phyloP scores from a whole-genome alignment of 2,329 filamentous ascomycete genomes.

The Alternaria consortialis region DNA sequence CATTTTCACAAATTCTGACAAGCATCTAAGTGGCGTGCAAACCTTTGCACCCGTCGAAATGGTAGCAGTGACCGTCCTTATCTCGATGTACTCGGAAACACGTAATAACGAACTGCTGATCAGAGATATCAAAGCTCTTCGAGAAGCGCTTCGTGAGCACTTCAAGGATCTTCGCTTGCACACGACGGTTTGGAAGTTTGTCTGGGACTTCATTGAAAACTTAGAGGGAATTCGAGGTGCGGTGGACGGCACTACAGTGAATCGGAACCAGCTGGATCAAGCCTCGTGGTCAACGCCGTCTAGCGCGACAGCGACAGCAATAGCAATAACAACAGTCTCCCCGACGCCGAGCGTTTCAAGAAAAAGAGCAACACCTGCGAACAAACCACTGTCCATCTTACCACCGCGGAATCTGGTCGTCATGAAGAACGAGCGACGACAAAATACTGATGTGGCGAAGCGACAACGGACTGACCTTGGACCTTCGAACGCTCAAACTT shows the following conservation, averaged over 20 bases:
- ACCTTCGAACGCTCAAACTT: neutral
- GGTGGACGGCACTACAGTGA: conserved; percentile 32
- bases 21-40: conserved; percentile 35
- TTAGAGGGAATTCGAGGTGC: conserved; percentile 38
- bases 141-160: conserved; percentile 35
- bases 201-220: conserved; percentile 45
- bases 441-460: conserved; percentile 18
- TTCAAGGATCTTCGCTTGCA: conserved; percentile 45
- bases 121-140: conserved; percentile 41
- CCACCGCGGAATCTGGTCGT: conserved; percentile 3
- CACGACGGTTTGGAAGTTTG: conserved; percentile 34
- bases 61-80: conserved; percentile 44
- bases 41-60: conserved; percentile 52
- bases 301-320: neutral
- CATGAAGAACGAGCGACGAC: neutral
- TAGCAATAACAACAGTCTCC: neutral
- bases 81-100: conserved; percentile 42
- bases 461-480: conserved; percentile 24
- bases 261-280: conserved; percentile 10
- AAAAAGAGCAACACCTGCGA: neutral
- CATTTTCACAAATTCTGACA: conserved; percentile 42
- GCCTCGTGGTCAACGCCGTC: neutral
- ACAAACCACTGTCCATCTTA: neutral
- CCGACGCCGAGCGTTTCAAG: neutral
- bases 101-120: conserved; percentile 40